phyloP scores from a whole-genome alignment of 495 filamentous ascomycete species.

The Neurospora intermedia region DNA sequence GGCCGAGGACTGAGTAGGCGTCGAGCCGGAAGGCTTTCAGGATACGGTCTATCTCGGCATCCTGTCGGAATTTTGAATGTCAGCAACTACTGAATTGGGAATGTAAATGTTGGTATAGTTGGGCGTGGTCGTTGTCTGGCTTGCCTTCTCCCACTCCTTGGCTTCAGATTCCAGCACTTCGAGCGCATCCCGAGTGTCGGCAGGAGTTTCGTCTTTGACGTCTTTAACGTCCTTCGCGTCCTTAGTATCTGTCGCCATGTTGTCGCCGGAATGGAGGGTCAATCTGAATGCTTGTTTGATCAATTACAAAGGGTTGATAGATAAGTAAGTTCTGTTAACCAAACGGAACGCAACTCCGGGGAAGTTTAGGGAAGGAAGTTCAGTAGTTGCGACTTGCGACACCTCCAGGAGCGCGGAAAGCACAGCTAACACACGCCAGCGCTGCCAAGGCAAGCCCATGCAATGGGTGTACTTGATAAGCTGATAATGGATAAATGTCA shows the following conservation, averaged over 20 bases:
- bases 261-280: neutral
- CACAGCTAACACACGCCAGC: neutral
- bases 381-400: neutral
- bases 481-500: constrained; percentile 14
- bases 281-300: neutral
- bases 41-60: constrained; percentile 93
- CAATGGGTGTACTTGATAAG: neutral
- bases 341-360: neutral
- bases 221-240: neutral
- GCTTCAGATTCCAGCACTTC: constrained; percentile 78
- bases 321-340: neutral
- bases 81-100: neutral
- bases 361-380: neutral
- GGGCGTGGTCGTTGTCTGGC: neutral
- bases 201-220: constrained; percentile 16
- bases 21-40: constrained; percentile 81
- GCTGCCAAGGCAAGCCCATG: neutral
- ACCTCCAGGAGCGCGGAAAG: neutral
- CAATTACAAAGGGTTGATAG: neutral
- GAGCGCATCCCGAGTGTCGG: constrained; percentile 50
- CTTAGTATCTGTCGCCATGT: constrained; percentile 7
- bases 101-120: neutral
- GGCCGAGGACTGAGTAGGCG: constrained; percentile 90
- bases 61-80: constrained; percentile 38
- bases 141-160: constrained; percentile 80